Evolutionary conservation across 345 rosid genomes (phyloP).

Genomic region (Reutealis trisperma): DNA sequence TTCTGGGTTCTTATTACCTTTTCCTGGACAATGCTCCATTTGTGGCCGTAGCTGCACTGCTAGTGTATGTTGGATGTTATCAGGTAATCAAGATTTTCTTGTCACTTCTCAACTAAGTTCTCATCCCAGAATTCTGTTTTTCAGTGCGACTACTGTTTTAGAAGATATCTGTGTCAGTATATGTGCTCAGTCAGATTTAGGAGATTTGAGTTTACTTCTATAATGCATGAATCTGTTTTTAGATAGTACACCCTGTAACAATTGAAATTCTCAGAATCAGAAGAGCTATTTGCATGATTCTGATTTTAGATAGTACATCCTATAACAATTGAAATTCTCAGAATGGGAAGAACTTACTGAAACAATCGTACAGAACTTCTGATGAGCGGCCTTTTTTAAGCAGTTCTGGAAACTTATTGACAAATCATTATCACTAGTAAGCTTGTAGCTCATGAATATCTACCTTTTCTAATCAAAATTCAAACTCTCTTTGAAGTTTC

Average conservation of each 20-base stretch:
- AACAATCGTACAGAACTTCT: not conserved
- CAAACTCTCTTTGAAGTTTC: not conserved
- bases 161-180: not conserved
- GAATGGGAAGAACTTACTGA: not conserved
- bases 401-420: not conserved
- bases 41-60: slow-evolving; percentile 77
- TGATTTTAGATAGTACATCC: not conserved
- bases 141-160: not conserved
- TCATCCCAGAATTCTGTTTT: slow-evolving; percentile 5
- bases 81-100: slow-evolving; percentile 57
- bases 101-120: slow-evolving; percentile 1
- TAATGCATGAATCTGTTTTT: not conserved
- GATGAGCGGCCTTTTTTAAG: not conserved
- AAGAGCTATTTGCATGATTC: not conserved
- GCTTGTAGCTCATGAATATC: not conserved
- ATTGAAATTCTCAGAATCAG: not conserved
- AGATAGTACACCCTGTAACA: not conserved
- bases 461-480: not conserved
- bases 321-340: not conserved
- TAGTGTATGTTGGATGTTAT: slow-evolving; percentile 91
- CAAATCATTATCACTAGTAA: not conserved
- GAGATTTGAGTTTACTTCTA: not conserved
- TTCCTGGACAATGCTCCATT: slow-evolving; percentile 63
- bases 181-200: not conserved
- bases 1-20: slow-evolving; percentile 86